These are phyloP conservation scores for Boeremia exigua DNA, from an alignment of 2,329 filamentous ascomycete genomes.

Conservation along the genomic window DNA sequence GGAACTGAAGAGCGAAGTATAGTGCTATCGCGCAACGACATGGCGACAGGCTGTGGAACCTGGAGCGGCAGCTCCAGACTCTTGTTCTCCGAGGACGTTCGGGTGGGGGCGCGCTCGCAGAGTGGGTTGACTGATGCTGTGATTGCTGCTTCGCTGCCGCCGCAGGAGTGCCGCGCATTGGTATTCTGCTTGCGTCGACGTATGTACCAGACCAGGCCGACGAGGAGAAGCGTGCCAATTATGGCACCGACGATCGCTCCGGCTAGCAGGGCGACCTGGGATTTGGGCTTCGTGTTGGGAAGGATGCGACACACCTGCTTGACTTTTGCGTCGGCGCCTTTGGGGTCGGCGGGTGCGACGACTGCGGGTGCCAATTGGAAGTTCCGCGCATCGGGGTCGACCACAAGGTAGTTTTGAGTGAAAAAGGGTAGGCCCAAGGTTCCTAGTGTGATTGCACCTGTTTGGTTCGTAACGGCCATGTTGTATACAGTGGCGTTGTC, in stretches of 20 bases:
- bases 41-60: background rate
- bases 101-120: background rate
- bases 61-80: background rate
- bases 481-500: conserved; percentile 25
- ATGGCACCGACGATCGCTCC: background rate
- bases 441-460: conserved; percentile 8
- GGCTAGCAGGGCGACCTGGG: conserved; percentile 4
- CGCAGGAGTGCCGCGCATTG: background rate
- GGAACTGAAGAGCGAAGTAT: background rate
- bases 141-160: background rate
- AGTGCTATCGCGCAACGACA: background rate
- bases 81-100: background rate
- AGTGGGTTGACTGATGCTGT: background rate
- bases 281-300: conserved; percentile 12
- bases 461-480: conserved; percentile 26
- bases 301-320: conserved; percentile 23
- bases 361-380: conserved; percentile 26
- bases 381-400: conserved; percentile 24
- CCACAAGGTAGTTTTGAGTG: conserved; percentile 28
- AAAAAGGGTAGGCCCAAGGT: conserved; percentile 25
- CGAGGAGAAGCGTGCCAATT: background rate
- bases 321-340: conserved; percentile 20
- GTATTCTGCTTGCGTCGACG: background rate
- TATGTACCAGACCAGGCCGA: background rate
- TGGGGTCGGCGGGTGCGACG: conserved; percentile 18